Evolutionary conservation across 352 stramenopile genomes (phyloP).

Genomic region (Phytophthora fragariae): DNA sequence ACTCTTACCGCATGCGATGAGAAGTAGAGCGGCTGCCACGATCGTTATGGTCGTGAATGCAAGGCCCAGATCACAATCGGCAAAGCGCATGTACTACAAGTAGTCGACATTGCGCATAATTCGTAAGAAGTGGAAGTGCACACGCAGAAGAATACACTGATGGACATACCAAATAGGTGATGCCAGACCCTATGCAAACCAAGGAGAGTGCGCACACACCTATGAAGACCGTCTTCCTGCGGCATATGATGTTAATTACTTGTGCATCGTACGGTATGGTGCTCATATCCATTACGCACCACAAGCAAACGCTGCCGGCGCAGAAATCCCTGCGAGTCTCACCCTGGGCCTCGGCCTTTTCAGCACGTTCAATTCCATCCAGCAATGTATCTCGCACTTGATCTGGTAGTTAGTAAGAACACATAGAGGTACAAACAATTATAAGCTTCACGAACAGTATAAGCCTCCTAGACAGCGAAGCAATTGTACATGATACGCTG

Average conservation of each 20-base stretch:
- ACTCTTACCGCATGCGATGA: conserved; percentile 71
- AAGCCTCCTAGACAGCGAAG: neutral
- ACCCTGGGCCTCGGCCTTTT: conserved; percentile 32
- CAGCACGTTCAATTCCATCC: conserved; percentile 54
- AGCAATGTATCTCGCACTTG: conserved; percentile 67
- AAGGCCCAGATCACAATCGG: conserved; percentile 72
- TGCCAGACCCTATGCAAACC: conserved; percentile 47
- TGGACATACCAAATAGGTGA: conserved; percentile 56
- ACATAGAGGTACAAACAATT: no score
- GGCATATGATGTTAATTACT: neutral
- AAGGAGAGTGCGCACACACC: conserved; percentile 70
- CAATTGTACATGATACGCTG: conserved; percentile 70
- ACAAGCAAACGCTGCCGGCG: conserved; percentile 25
- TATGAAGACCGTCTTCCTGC: conserved; percentile 41
- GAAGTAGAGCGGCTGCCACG: conserved; percentile 66
- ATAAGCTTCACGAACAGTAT: no score
- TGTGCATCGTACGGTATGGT: neutral
- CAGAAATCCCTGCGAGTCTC: conserved; percentile 1
- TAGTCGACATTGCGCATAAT: neutral
- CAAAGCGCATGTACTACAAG: conserved; percentile 90
- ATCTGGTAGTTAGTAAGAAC: conserved; percentile 37
- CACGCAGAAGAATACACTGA: neutral
- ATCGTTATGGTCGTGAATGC: conserved; percentile 92
- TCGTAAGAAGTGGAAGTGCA: conserved; percentile 3
- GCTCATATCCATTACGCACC: conserved; percentile 12